These are phyloP conservation scores for Taphrina populina DNA, from an alignment of 1,139 yeast species.

Conservation along the genomic window DNA sequence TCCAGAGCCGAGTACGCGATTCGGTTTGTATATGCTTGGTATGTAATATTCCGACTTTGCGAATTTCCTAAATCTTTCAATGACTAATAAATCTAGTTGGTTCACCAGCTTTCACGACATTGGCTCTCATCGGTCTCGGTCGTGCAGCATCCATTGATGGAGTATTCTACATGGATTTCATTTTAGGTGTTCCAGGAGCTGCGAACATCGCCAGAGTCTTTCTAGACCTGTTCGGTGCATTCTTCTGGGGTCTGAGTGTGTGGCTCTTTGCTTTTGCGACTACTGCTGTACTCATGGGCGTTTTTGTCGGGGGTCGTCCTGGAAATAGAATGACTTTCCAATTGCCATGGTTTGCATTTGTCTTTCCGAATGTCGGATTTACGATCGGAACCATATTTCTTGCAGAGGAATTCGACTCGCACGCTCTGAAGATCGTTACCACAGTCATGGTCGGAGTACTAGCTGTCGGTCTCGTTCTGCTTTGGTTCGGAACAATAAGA, in stretches of 20 bases:
- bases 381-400: conserved; percentile 20
- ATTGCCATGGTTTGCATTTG: conserved; percentile 26
- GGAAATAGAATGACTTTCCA: conserved; percentile 17
- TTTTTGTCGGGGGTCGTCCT: conserved; percentile 11
- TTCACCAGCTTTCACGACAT: conserved; percentile 27
- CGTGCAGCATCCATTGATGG: conserved; percentile 23
- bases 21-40: conserved; percentile 28
- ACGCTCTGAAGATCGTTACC: conserved; percentile 20
- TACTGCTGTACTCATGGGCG: conserved; percentile 11
- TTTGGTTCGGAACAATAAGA: conserved; percentile 17
- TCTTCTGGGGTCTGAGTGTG: conserved; percentile 31
- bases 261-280: conserved; percentile 21
- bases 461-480: conserved; percentile 1
- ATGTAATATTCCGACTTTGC: not conserved
- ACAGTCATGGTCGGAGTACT: conserved; percentile 22
- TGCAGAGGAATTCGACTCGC: conserved; percentile 26
- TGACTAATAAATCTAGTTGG: conserved; percentile 1
- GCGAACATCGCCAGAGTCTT: conserved; percentile 9
- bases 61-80: too few relatives aligned
- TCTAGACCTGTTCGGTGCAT: conserved; percentile 10
- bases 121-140: conserved; percentile 24
- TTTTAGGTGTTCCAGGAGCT: not conserved
- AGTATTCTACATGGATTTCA: conserved; percentile 7
- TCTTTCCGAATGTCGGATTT: conserved; percentile 33
- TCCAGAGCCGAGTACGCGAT: conserved; percentile 14